phyloP scores from a whole-genome alignment of 106 monocot species.

The Apostasia shenzhenica region DNA sequence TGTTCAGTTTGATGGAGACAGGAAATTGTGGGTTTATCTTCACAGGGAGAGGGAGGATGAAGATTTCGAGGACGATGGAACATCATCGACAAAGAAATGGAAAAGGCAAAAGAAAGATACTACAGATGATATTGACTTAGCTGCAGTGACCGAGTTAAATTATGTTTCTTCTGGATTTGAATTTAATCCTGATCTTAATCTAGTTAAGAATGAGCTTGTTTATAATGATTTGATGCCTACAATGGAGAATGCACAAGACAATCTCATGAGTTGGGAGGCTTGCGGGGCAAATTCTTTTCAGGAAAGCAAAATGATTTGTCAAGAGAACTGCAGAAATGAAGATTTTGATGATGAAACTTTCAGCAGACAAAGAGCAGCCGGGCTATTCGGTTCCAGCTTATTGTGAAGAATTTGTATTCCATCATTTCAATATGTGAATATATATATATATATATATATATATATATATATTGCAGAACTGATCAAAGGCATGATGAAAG shows the following conservation, averaged over 20 bases:
- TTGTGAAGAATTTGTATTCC: slow-evolving; percentile 19
- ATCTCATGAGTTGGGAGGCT: slow-evolving; percentile 31
- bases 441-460: slow-evolving; percentile 2
- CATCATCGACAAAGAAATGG: slow-evolving; percentile 93
- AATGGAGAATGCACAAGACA: slow-evolving; percentile 24
- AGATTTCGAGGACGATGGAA: slow-evolving; percentile 99
- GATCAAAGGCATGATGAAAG: background rate
- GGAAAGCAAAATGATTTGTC: slow-evolving; percentile 40
- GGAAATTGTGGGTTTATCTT: slow-evolving; percentile 91
- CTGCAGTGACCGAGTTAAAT: slow-evolving; percentile 17
- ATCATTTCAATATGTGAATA: background rate
- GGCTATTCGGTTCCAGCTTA: slow-evolving; percentile 24
- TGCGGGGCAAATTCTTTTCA: slow-evolving; percentile 13
- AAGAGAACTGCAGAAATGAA: slow-evolving; percentile 50
- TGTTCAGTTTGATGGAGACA: slow-evolving; percentile 77
- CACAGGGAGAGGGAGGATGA: slow-evolving; percentile 89
- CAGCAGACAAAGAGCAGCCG: slow-evolving; percentile 21
- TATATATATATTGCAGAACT: slow-evolving; percentile 4
- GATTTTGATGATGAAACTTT: slow-evolving; percentile 51
- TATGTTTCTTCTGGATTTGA: slow-evolving; percentile 33
- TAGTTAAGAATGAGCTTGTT: slow-evolving; percentile 24
- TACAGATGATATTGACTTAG: slow-evolving; percentile 25
- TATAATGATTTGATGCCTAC: slow-evolving; percentile 30
- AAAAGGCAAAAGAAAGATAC: slow-evolving; percentile 80
- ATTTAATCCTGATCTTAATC: slow-evolving; percentile 40